Percentiles rank a stretch among this genome's conserved stretches.
Evolutionary conservation across 148 eudicot genomes (phyloP).

Genomic region (Nepenthes gracilis): DNA sequence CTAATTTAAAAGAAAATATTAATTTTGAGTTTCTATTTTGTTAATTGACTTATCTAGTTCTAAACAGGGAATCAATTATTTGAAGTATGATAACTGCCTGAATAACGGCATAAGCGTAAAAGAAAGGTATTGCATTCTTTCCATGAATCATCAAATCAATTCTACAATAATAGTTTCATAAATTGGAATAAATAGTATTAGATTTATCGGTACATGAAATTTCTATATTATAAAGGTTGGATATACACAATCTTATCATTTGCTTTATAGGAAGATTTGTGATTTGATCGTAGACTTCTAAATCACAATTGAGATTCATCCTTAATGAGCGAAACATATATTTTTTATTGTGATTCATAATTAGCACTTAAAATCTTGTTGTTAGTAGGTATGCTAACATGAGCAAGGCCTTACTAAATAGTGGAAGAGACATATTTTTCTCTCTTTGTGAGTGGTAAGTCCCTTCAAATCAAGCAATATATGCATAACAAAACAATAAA

Average conservation of each 20-base stretch:
- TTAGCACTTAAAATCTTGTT: background rate
- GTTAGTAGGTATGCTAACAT: slow-evolving; percentile 56
- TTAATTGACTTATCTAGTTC: background rate
- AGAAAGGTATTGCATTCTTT: slow-evolving; percentile 30
- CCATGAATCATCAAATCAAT: no score
- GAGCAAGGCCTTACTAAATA: slow-evolving; percentile 51
- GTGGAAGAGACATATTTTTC: slow-evolving; percentile 63
- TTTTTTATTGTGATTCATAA: no score
- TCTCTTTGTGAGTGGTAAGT: slow-evolving; percentile 86
- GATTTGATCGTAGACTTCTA: no score
- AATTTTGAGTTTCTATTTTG: background rate
- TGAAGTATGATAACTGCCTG: slow-evolving; percentile 84
- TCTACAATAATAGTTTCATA: no score
- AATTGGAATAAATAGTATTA: no score
- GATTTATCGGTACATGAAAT: no score
- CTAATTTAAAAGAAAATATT: background rate
- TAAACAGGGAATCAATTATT: slow-evolving; percentile 64
- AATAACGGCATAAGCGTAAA: slow-evolving; percentile 25
- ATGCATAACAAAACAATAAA: background rate
- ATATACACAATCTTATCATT: no score
- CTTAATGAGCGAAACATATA: no score
- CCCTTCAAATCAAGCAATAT: no score
- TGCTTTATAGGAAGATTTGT: no score
- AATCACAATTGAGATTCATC: no score
- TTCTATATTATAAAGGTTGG: no score